phyloP scores from a whole-genome alignment of 805 yeast species.

The Isabelozyma heimii region DNA sequence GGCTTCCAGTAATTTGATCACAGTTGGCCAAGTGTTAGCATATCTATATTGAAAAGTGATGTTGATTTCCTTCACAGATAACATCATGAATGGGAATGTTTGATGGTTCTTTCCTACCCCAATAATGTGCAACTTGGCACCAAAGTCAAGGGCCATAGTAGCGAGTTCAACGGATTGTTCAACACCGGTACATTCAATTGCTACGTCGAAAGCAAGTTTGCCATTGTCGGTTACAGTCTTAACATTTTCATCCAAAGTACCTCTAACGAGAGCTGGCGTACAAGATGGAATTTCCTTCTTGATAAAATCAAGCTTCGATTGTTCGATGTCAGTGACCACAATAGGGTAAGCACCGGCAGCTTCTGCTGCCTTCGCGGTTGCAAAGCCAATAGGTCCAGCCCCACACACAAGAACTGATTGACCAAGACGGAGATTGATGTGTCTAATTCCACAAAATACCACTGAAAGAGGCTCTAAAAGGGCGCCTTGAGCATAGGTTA shows the following conservation, averaged over 20 bases:
- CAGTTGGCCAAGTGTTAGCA: background rate
- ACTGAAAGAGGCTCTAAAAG: conserved; percentile 55
- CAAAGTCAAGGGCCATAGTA: conserved; percentile 11
- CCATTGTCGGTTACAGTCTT: conserved; percentile 23
- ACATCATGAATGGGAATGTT: background rate
- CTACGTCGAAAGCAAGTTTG: conserved; percentile 13
- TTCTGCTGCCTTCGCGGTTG: conserved; percentile 1
- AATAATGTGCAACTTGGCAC: conserved; percentile 8
- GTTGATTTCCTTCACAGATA: background rate
- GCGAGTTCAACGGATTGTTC: conserved; percentile 16
- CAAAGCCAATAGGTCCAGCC: conserved; percentile 5
- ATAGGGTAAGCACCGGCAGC: conserved; percentile 7
- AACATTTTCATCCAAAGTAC: conserved; percentile 4
- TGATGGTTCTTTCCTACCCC: conserved; percentile 6
- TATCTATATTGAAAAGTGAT: background rate
- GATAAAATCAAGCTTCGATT: conserved; percentile 5
- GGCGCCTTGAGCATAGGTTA: conserved; percentile 54
- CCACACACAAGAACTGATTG: conserved; percentile 6
- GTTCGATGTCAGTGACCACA: conserved; percentile 5
- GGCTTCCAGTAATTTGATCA: background rate
- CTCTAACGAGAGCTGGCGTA: background rate
- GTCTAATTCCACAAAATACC: conserved; percentile 49
- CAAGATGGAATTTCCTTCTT: background rate
- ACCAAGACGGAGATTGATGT: conserved; percentile 40
- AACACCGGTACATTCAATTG: conserved; percentile 20